Conservation (phyloP, 495 filamentous ascomycete species). For the Aspergillus baeticus region DNA sequence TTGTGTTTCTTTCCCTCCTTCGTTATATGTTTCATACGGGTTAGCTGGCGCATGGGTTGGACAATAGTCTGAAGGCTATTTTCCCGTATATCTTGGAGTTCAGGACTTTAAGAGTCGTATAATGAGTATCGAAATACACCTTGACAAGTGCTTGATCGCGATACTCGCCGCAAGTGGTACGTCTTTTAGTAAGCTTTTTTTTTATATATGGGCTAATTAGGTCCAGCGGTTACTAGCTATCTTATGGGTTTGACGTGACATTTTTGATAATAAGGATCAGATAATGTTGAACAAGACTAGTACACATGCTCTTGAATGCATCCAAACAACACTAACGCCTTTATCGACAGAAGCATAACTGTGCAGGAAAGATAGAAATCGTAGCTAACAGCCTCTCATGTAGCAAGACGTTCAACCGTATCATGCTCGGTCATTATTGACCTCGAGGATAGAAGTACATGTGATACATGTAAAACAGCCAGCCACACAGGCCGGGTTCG, state of each 20-base stretch:
- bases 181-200: not conserved
- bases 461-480: not conserved
- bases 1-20: too few species aligned
- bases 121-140: not conserved
- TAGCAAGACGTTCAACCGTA: not conserved
- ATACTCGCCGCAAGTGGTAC: not conserved
- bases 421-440: not conserved
- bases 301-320: conserved; percentile 12
- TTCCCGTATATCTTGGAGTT: conserved; percentile 17
- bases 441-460: conserved; percentile 3
- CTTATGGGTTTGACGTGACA: not conserved
- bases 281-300: not conserved
- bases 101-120: not conserved
- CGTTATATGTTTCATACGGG: conserved; percentile 11
- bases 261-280: not conserved
- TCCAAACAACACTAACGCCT: conserved; percentile 11
- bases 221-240: not conserved
- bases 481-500: not conserved
- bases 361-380: not conserved
- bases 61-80: conserved; percentile 6
- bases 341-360: conserved; percentile 3
- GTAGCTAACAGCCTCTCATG: not conserved
- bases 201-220: not conserved
- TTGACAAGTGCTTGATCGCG: conserved; percentile 3
- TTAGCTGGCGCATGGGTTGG: conserved; percentile 25